Evolutionary conservation across 352 stramenopile genomes (phyloP).

Genomic region (Aphanomyces stellatus): DNA sequence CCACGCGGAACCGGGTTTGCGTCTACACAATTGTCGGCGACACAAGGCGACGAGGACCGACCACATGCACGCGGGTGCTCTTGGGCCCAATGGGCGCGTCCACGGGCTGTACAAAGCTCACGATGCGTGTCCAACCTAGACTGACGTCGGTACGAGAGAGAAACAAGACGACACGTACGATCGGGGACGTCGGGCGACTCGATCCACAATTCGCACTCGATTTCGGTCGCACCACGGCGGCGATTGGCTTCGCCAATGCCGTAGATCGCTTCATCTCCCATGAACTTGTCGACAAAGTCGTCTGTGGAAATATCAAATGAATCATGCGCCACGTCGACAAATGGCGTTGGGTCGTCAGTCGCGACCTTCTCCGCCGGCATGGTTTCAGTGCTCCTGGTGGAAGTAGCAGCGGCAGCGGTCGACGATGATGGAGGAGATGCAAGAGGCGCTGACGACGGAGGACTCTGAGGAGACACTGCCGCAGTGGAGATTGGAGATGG

Average conservation of each 20-base stretch:
- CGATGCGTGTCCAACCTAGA: slow-evolving; percentile 44
- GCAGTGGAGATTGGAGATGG: no score
- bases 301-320: slow-evolving; percentile 54
- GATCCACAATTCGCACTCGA: slow-evolving; percentile 62
- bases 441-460: no score
- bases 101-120: slow-evolving; percentile 69
- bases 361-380: background rate
- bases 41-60: slow-evolving; percentile 19
- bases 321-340: slow-evolving; percentile 27
- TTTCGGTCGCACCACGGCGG: slow-evolving; percentile 57
- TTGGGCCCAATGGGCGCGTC: slow-evolving; percentile 76
- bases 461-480: slow-evolving; percentile 4
- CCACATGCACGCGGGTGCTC: slow-evolving; percentile 69
- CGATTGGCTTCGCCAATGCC: slow-evolving; percentile 55
- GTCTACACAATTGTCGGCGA: slow-evolving; percentile 21
- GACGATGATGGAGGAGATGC: background rate
- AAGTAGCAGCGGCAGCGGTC: background rate
- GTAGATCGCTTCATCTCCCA: slow-evolving; percentile 56
- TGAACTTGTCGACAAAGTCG: slow-evolving; percentile 60
- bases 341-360: background rate
- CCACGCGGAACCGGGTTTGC: slow-evolving; percentile 47
- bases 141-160: background rate
- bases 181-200: slow-evolving; percentile 31
- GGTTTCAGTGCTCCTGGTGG: background rate
- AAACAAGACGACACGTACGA: slow-evolving; percentile 26